A percentile compares a stretch with the other conserved stretches of the same genome.
These are phyloP conservation scores for Globisporangium megalacanthum DNA, from an alignment of 352 stramenopile species.

Conservation along the genomic window DNA sequence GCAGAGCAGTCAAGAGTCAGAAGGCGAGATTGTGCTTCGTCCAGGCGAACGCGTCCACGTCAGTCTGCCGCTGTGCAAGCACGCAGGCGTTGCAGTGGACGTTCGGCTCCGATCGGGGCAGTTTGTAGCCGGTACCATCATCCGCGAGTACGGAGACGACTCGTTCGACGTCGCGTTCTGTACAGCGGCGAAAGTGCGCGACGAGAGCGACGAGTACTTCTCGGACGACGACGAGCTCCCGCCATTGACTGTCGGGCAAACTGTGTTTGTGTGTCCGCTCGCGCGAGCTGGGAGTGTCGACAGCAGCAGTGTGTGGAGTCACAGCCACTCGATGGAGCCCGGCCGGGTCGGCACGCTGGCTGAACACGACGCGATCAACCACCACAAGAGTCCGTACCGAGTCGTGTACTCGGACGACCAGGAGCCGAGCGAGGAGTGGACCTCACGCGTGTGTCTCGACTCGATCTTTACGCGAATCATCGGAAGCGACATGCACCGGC, in stretches of 20 bases:
- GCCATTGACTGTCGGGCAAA: conserved; percentile 19
- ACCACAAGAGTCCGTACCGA: conserved; percentile 21
- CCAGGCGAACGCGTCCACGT: conserved; percentile 29
- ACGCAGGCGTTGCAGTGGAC: conserved; percentile 43
- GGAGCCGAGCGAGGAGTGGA: conserved; percentile 25
- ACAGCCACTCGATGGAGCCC: conserved; percentile 9
- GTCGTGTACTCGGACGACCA: conserved; percentile 29
- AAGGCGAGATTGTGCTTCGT: conserved; percentile 16
- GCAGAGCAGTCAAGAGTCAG: not conserved
- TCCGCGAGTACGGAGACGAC: conserved; percentile 30
- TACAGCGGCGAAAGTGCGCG: conserved; percentile 22
- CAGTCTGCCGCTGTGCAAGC: conserved; percentile 26
- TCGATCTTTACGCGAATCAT: conserved; percentile 24
- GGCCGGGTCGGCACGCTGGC: conserved; percentile 29
- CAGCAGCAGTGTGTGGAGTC: not conserved
- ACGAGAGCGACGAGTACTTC: conserved; percentile 34
- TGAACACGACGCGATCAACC: conserved; percentile 17
- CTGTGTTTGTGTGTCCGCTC: conserved; percentile 35
- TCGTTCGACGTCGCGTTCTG: conserved; percentile 43
- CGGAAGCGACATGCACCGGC: conserved; percentile 20
- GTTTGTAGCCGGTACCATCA: conserved; percentile 42
- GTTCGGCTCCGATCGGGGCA: conserved; percentile 21
- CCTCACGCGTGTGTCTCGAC: conserved; percentile 28
- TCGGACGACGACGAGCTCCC: conserved; percentile 37
- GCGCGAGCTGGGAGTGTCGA: not conserved